A percentile compares a stretch with the other conserved stretches of the same genome.
Evolutionary conservation across 2,329 filamentous ascomycete species (phyloP).

Genomic region (Arthrobotrys musiformis): DNA sequence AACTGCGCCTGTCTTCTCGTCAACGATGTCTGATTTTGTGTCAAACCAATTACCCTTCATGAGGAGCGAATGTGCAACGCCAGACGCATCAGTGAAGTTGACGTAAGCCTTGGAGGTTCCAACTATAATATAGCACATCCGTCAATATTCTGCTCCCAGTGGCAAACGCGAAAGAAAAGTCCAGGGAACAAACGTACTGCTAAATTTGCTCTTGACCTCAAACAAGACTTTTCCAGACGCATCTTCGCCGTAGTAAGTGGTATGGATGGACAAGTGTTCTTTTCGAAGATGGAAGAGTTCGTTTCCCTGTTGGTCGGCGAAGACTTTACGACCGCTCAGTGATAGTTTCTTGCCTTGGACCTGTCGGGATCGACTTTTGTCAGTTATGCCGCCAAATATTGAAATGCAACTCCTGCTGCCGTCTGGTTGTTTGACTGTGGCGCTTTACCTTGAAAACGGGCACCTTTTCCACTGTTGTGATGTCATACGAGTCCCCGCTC

Average conservation of each 20-base stretch:
- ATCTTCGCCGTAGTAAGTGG: slow-evolving; percentile 68
- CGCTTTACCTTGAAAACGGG: slow-evolving; percentile 65
- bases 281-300: slow-evolving; percentile 71
- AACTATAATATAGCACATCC: slow-evolving; percentile 62
- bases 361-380: not conserved
- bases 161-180: not conserved
- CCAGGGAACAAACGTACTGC: slow-evolving; percentile 64
- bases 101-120: slow-evolving; percentile 69
- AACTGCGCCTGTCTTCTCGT: slow-evolving; percentile 66
- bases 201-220: slow-evolving; percentile 69
- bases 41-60: slow-evolving; percentile 74
- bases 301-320: slow-evolving; percentile 68
- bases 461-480: slow-evolving; percentile 69
- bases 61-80: slow-evolving; percentile 65
- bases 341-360: slow-evolving; percentile 70
- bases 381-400: not conserved
- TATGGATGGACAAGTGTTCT: slow-evolving; percentile 67
- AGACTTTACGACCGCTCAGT: slow-evolving; percentile 69
- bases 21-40: slow-evolving; percentile 69
- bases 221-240: slow-evolving; percentile 65
- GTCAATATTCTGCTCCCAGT: slow-evolving; percentile 17
- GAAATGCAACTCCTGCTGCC: too few relatives aligned
- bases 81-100: slow-evolving; percentile 68
- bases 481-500: slow-evolving; percentile 73
- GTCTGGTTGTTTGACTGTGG: not conserved